Evolutionary conservation across 2,329 filamentous ascomycete species (phyloP), one percentile per base, ranked within the genome.

Genomic region (Aurifilum marmelostoma): DNA sequence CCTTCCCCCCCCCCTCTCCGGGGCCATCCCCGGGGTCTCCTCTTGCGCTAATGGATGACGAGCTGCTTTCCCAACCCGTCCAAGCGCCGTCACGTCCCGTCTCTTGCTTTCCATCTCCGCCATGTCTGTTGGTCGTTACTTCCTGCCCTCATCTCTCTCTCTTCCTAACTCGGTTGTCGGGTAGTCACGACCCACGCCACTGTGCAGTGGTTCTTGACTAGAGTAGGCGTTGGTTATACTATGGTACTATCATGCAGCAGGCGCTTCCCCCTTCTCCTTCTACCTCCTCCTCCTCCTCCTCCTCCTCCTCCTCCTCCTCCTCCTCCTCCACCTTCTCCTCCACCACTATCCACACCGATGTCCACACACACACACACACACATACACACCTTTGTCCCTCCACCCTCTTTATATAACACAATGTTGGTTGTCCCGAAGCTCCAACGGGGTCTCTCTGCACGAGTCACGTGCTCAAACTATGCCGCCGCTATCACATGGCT

Each of bases 51-150:
- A 59, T 50, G 21, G 58, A 54, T 32, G 54, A 52, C 69, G 69
- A 71, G 67, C 66, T 71, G 69, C 34, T 69, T 64, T 64, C 69
- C 69, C 34, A 47, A 54, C 65, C 16, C 41, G 69, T 68, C 50
- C 60, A 68, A 71, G 67, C 66, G 66, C 54, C 61, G 18, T 16
- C n/a, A n/a, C n/a, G 21, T 7, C 29, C 12, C 7, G 11, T 8
- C 24, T 34, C 12, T 24, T 61, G 34, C 2, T 39, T 21, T 3
- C 56, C 29, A 61, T 39, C 59, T 39, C 59, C 8, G 16, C 56
- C 56, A 34, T 11, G 8, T 29, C 18, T 59, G 24, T 32, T 29
- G 27, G 8, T 59, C 32, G 29, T 32, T 32, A 18, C 32, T 21
- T 59, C 32, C 32, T 59, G 3, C 14, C 11, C 32, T 32, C 56